These are phyloP conservation scores for Ulvella scutata DNA, from an alignment of 139 green algal genomes.

Conservation along the genomic window DNA sequence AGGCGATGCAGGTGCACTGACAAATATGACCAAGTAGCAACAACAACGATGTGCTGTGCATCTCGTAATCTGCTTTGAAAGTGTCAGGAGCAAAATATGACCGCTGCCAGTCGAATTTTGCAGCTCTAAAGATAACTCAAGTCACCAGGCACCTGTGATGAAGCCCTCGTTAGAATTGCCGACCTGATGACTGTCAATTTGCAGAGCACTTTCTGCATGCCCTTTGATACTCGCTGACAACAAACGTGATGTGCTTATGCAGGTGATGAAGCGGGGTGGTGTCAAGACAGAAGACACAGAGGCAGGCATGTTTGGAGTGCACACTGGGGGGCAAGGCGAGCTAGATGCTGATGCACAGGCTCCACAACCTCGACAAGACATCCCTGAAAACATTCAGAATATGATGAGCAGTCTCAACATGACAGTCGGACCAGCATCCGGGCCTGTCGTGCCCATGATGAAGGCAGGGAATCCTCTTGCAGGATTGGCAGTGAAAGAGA, in stretches of 20 bases:
- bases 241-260: background rate
- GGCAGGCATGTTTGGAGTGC: background rate
- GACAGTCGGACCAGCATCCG: background rate
- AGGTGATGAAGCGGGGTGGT: background rate
- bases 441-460: background rate
- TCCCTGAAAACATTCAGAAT: conserved; percentile 1
- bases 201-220: background rate
- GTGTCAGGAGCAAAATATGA: too few relatives aligned
- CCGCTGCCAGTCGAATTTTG: too few relatives aligned
- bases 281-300: background rate
- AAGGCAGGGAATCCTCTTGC: background rate
- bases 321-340: background rate
- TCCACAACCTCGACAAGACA: background rate
- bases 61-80: too few relatives aligned
- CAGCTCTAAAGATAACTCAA: background rate
- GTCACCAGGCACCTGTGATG: background rate
- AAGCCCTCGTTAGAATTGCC: background rate
- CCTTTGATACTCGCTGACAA: too few relatives aligned
- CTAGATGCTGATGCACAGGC: background rate
- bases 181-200: background rate
- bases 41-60: too few relatives aligned
- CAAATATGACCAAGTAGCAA: background rate
- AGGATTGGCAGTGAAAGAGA: background rate
- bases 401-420: conserved; percentile 2
- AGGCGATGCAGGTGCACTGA: background rate